Percentiles rank a stretch among this genome's conserved stretches.
Conservation (phyloP, 768 basidiomycete genomes). For the Lactarius tabidus region DNA sequence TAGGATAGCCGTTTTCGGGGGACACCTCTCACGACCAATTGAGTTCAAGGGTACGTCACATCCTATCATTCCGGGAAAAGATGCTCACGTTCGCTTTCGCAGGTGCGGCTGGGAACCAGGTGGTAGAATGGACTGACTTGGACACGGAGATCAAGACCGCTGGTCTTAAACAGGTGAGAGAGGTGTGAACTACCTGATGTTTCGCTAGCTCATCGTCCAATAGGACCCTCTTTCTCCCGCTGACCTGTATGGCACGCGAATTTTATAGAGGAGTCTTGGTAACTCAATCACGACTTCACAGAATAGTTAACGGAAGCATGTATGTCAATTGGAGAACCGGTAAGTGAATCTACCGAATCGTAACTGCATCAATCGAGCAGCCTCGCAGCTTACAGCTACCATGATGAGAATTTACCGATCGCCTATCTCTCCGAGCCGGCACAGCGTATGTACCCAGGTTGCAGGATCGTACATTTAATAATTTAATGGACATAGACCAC, state of each 20-base stretch:
- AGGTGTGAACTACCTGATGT: background rate
- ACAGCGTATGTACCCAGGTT: constrained; percentile 23
- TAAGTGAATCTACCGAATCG: background rate
- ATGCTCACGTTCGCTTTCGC: background rate
- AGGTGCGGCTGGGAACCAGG: constrained; percentile 22
- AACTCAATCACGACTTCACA: background rate
- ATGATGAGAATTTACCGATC: constrained; percentile 33
- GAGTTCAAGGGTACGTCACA: constrained; percentile 41
- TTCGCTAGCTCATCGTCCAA: background rate
- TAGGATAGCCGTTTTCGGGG: constrained; percentile 50
- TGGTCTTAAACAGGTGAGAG: constrained; percentile 33
- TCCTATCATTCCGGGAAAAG: too few species aligned
- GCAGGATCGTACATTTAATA: background rate
- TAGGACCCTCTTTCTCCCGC: constrained; percentile 37
- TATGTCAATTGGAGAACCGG: background rate
- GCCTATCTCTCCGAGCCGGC: constrained; percentile 34
- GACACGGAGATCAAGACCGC: constrained; percentile 17
- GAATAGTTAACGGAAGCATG: background rate
- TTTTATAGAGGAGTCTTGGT: background rate
- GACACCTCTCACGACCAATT: constrained; percentile 42
- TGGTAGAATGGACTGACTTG: background rate
- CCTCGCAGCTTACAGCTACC: constrained; percentile 23
- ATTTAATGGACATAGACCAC: background rate
- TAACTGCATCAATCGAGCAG: background rate
- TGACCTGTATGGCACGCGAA: constrained; percentile 30